Base-by-base conservation (phyloP, 1,139 yeast species). In the Petasospora fabianii region DNA sequence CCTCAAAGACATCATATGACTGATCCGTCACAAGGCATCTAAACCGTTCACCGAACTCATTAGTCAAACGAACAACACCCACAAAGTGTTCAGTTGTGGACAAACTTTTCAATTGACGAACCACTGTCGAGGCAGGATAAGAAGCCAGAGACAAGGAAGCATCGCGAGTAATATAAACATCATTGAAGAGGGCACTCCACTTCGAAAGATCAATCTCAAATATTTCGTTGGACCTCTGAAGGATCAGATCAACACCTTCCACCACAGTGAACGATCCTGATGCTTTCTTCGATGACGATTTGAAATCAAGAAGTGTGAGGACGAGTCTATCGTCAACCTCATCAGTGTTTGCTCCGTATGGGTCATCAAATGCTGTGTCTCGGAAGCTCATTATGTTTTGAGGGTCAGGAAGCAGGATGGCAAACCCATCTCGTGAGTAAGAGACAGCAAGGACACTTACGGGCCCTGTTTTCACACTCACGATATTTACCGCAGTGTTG, bases 1-100 rank as follows among this genome's bases (percentile, higher is more conserved):
- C 39, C 65, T 44, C 26, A 53, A 45, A 7, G 46, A 43, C 7
- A 53, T 62, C 24, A 51, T 40, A 28, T 44, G 51, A 39, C 54
- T 60, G 2, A 52, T 56, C 30, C 37, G 48, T 44, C 6, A 31
- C 29, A 6, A 39, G 12, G 12, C 30, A 35, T 11, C 18, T 28
- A 24, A 17, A 27, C 19, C 7, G 15, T 6, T 27, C 38, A 12
- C 38, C 39, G 15, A 21, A 30, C 32, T 42, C 48, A 18, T 42
- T 27, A 11, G 19, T 13, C 5, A 43, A n/a, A 9, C 24, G n/a
- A 10, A 16, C 16, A 5, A 30, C 19, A 2, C 48, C 48, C 27
- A 42, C 48, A 17, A 27, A 34, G 5, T n/a, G 4, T 14, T 40
- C 46, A 16, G 31, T 31, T 3, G 17, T 5, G 10, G 11, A 10